Base-by-base conservation (phyloP, 208 protist species). In the Trypanosoma rangeli region DNA sequence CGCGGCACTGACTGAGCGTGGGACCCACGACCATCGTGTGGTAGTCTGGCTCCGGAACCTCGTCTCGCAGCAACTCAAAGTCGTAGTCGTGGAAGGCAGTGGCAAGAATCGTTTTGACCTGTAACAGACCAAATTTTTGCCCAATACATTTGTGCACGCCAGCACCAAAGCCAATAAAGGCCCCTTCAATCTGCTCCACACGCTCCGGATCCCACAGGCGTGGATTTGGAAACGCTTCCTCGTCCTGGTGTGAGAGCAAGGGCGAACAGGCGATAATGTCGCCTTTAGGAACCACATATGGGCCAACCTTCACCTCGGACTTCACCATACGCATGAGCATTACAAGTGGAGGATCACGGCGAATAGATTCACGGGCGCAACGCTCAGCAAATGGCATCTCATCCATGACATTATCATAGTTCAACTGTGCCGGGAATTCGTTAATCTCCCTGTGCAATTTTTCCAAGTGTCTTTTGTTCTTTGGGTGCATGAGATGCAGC, bases 261-360 rank as follows among this genome's bases (percentile, higher is more conserved):
- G 93, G 90, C 16, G 92, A 97, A 60, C 86, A 83, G 54, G 82
- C 85, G 58, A 97, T 86, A 57, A 96, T 93, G 77, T 95, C 81
- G 29, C 91, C 92, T 53, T 84, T 86, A n/a, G 94, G 94, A 31
- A 98, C 85, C 49, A 82, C 82, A 66, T 93, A 95, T 53, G 91
- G 64, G 44, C 86, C 86, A 48, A 94, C 86, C 64, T 89, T 72
- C 22, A 91, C 83, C 12, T 82, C 79, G 68, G 87, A 80, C 62
- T 90, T 65, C n/a, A 97, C 94, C 76, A 94, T 86, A 59, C 94
- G 90, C 91, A 98, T 97, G 31, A 98, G 76, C 72, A 98, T 84
- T 42, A 98, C 76, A 46, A 98, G 83, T 42, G 94, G 94, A 29
- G 94, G 92, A 73, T 96, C 94, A 42, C 95, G 87, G 66, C 94